Base-by-base conservation (phyloP, 495 filamentous ascomycete genomes). In the Penicillium simplicissimum region DNA sequence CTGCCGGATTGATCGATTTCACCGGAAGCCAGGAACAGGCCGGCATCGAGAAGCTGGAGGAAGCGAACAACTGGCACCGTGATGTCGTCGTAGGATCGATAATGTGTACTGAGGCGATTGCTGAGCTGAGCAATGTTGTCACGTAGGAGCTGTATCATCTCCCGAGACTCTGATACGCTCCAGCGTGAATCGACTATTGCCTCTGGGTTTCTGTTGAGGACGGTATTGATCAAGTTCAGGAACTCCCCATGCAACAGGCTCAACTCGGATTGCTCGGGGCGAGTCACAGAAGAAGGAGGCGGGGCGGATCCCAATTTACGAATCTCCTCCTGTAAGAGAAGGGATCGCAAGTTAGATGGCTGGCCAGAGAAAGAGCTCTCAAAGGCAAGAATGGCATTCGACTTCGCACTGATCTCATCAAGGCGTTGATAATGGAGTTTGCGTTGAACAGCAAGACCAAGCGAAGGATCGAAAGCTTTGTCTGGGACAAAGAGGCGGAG, bases 401-500 rank as follows among this genome's bases (percentile, higher is more conserved):
- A 80, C 63, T 88, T 87, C 0, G 71, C 63, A 21, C 79, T 69
- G 14, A 97, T 67, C 34, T 81, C 79, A 8, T 66, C 59, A 34
- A 80, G 81, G 3, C 87, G 74, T 55, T 85, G 79, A 2, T 80
- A 63, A 60, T 95, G 85, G 17, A 88, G 82, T 59, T 87, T 81
- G 34, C 86, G 82, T 64, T 92, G 86, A 6, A 98, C 77, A 40
- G 88, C 82, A n/a, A 89, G 81, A 57, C 85, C 83, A 57, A 93
- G 78, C 25, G 93, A 91, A 13, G 95, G 95, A 71, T 99, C 95
- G 60, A 90, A 94, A 3, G 89, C 82, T 67, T 86, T 86, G 70
- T 96, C 88, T 0, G 96, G 93, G 4, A 97, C 87, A 66, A 92
- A 98, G 8, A 97, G 82, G 47, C 84, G 82, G 31, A 99, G 74